phyloP scores from a whole-genome alignment of 352 stramenopile genomes.

The Sclerospora graminicola region DNA sequence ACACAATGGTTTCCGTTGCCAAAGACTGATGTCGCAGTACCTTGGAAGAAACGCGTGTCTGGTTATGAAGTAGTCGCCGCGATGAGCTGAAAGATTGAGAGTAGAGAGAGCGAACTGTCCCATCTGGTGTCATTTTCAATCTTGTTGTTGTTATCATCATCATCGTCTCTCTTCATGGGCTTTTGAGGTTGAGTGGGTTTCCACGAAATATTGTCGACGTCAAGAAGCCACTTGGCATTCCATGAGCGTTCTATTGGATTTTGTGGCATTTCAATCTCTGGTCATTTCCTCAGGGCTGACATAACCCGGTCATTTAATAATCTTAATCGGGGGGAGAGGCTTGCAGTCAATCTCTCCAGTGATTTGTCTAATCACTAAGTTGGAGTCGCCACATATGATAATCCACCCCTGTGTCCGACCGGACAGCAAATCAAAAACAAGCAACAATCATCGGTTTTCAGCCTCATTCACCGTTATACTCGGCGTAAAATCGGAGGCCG shows the following conservation, averaged over 20 bases:
- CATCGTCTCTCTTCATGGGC: slow-evolving; percentile 1
- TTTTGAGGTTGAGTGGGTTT: slow-evolving; percentile 7
- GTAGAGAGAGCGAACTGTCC: slow-evolving; percentile 21
- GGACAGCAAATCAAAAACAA: no score
- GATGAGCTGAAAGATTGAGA: slow-evolving; percentile 34
- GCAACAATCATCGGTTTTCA: no score
- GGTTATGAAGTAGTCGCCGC: slow-evolving; percentile 43
- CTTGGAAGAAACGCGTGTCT: slow-evolving; percentile 33
- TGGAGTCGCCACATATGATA: no score
- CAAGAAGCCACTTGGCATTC: slow-evolving; percentile 44
- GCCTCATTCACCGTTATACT: no score
- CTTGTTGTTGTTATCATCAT: background rate
- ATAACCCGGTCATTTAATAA: no score
- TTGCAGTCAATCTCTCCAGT: no score
- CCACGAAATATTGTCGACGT: slow-evolving; percentile 36
- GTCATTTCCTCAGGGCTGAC: no score
- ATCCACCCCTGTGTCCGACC: no score
- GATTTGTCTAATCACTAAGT: no score
- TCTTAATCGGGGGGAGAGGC: no score
- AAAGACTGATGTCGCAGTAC: slow-evolving; percentile 30
- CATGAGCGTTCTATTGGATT: slow-evolving; percentile 32
- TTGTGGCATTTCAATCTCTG: no score
- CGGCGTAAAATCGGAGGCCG: no score
- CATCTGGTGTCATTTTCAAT: background rate
- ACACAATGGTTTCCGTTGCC: slow-evolving; percentile 24